Evolutionary conservation across 495 filamentous ascomycete genomes (phyloP), one percentile per base, ranked within the genome.

Genomic region (Hypomontagnella monticulosa): DNA sequence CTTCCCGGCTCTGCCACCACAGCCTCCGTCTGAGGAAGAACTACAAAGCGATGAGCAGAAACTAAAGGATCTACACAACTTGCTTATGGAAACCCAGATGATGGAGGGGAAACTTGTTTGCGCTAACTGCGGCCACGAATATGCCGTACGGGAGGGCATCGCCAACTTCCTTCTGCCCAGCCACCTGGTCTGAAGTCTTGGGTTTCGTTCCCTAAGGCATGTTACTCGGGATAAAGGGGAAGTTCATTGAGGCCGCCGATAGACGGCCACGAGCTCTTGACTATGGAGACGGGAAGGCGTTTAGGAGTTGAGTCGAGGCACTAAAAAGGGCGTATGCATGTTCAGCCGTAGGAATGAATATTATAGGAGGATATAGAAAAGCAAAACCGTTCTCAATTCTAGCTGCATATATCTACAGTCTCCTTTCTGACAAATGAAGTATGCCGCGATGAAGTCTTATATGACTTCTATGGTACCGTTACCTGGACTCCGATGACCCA

Each of bases 121-220:
- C 73, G 93, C 88, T 47, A 90, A 89, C 73, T 98, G 95, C 78
- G 91, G 91, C 57, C 93, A 98, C 75, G 89, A 94, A 77, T 98
- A 98, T 76, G 85, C 86, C 69, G 88, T 99, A 40, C 90, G 91
- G 72, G 93, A 98, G 77, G 96, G 95, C 18, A 96, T 98, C 70
- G 91, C 93, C 43, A 98, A 98, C 75, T 99, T 99, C 72, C 80
- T 99, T 66, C 79, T 99, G 73, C 95, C 95, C 14, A 93, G 89
- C 70, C 95, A 98, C 80, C 77, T 98, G 70, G 95, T 92, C 52
- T 85, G 73, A 78, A 16, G 5, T 27, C 3, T 27, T 6, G 23
- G 23, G 23, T 27, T 27, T 27, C 6, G 6, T 27, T 27, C 23
- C 23, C 23, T 27, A 27, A 27, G 23, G 3, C 6, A 27, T 27